phyloP scores from a whole-genome alignment of 106 monocot species.

The Allium sativum region DNA sequence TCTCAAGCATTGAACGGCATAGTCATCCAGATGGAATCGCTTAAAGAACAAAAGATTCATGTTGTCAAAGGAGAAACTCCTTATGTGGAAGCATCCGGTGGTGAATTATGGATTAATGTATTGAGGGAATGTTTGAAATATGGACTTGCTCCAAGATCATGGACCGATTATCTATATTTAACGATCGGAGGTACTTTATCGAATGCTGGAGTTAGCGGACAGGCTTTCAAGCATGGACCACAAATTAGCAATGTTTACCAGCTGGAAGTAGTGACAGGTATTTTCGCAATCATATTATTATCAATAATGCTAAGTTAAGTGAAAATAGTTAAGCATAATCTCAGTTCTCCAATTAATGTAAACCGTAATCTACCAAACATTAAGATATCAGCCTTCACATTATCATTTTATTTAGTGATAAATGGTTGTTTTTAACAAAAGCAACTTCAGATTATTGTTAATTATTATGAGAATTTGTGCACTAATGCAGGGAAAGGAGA shows the following conservation, averaged over 20 bases:
- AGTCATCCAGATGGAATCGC: conserved; percentile 39
- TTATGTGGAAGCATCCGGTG: conserved; percentile 37
- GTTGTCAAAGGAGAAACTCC: conserved; percentile 11
- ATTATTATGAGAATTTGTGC: no score
- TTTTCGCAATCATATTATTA: no score
- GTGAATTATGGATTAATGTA: conserved; percentile 51
- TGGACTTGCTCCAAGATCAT: conserved; percentile 56
- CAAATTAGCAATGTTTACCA: conserved; percentile 63
- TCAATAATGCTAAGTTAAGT: no score
- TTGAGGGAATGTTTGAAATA: conserved; percentile 33
- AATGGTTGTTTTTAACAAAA: no score
- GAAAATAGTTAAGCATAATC: no score
- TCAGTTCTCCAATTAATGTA: no score
- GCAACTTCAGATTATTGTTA: no score
- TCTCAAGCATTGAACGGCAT: conserved; percentile 45
- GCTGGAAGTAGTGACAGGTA: conserved; percentile 59
- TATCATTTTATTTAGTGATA: no score
- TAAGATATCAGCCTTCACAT: no score
- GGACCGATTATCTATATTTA: conserved; percentile 70
- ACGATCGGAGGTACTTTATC: conserved; percentile 63
- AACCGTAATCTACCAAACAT: no score
- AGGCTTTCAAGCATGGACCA: conserved; percentile 59
- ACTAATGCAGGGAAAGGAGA: conserved; percentile 39
- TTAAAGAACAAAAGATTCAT: background rate
- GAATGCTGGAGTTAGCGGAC: conserved; percentile 68